Evolutionary conservation across 2,329 filamentous ascomycete genomes (phyloP).

Genomic region (Colletotrichum euphorbiae): DNA sequence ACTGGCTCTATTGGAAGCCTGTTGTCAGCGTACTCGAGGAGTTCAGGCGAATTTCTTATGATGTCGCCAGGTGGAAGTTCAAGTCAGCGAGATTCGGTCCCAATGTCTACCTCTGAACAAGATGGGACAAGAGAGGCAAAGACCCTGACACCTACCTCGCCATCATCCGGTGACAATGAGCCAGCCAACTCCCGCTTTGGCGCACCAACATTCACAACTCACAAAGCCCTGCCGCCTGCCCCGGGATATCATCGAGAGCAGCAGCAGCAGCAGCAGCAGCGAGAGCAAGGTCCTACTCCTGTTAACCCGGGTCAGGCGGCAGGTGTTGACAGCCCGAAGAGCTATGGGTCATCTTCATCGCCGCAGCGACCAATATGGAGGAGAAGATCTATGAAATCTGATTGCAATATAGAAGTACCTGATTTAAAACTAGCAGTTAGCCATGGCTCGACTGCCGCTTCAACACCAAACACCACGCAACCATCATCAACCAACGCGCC

Average conservation of each 20-base stretch:
- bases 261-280: not conserved
- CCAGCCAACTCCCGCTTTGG: constrained; percentile 1
- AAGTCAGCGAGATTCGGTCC: constrained; percentile 44
- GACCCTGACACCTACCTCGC: constrained; percentile 13
- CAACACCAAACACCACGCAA: constrained; percentile 39
- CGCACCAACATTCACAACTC: constrained; percentile 29
- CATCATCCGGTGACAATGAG: constrained; percentile 29
- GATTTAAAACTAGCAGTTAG: constrained; percentile 61
- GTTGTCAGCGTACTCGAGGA: constrained; percentile 65
- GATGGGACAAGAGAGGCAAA: constrained; percentile 34
- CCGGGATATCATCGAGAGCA: constrained; percentile 22
- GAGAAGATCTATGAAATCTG: constrained; percentile 62
- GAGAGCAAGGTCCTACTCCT: constrained; percentile 20
- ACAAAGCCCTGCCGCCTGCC: constrained; percentile 37
- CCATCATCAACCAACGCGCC: constrained; percentile 24
- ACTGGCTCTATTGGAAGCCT: constrained; percentile 63
- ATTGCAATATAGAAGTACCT: constrained; percentile 59
- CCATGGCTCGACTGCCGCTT: constrained; percentile 62
- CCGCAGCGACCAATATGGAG: constrained; percentile 57
- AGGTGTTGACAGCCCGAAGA: constrained; percentile 40
- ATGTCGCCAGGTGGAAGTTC: constrained; percentile 55
- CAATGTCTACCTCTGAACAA: constrained; percentile 25
- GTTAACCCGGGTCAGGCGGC: constrained; percentile 18
- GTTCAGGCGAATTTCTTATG: constrained; percentile 57
- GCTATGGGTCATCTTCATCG: constrained; percentile 43